Base-by-base conservation (phyloP, 345 rosid species). In the Salix udensis region DNA sequence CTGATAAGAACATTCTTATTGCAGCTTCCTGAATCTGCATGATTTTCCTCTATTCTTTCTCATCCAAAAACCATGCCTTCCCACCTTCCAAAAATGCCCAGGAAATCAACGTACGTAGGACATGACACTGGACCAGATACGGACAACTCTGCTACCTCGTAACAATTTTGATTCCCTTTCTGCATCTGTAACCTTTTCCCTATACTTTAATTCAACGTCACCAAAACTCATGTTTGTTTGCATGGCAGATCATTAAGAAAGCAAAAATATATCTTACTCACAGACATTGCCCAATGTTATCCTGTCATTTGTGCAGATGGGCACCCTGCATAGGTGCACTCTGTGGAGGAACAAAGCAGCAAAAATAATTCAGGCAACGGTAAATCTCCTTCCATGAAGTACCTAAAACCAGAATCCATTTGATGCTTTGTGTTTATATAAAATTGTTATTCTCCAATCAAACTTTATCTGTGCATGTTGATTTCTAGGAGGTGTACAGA, bases 381-480 rank as follows among this genome's bases (percentile, higher is more conserved):
- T 58, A 8, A n/a, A 58, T 9, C 64, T 23, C 15, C 24, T 58
- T 58, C 64, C 28, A 23, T 10, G 28, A n/a, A 23, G 28, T n/a
- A 58, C 23, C 64, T 12, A 9, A 23, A 9, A 58, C 13, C 28
- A 58, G 4, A 23, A 24, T 58, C 64, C 24, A 58, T 23, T n/a
- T 10, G 11, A 58, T 58, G 26, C 64, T 58, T 3, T 10, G 64
- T 24, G 1, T 58, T 23, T n/a, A 23, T 58, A n/a, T n/a, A 58
- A n/a, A 58, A 6, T 3, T 50, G 10, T 64, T 74, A 71, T 67
- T 24, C 50, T 55, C 42, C 66, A 70, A 67, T 55, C 11, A 23
- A 73, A 39, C 68, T 65, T 37, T 50, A 64, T 52, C 30, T 74
- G 46, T 74, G 48, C 74, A 30, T 48, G 16, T 21, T 67, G 70